Evolutionary conservation across 768 basidiomycete genomes (phyloP), one percentile per base, ranked within the genome.

Genomic region (Termitomyces sp.): DNA sequence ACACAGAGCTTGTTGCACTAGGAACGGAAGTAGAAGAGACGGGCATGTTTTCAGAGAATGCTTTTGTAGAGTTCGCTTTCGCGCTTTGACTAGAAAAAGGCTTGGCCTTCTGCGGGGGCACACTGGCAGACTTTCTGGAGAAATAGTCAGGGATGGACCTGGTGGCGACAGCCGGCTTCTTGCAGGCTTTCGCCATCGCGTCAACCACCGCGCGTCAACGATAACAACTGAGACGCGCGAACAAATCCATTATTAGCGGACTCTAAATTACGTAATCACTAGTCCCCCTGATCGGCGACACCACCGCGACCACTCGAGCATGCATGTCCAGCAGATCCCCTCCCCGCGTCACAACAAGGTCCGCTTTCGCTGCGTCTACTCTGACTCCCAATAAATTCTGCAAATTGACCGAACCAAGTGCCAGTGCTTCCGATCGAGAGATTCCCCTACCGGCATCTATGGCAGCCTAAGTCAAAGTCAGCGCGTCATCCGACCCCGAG

Each of bases 261-360:
- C 54, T 62, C 54, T n/a, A 3, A 59, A 58, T 40, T 23, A 50
- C 31, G 23, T 23, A 35, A 57, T 38, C 45, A 62, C 9, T 54
- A 7, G 26, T 19, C 1, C 55, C 37, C 10, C 70, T 35, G 35
- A 14, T 68, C 7, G 80, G 69, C 31, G 84, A 86, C 40, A 87
- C 68, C 38, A 85, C 67, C 12, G 77, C 84, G 8, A 77, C 73
- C 7, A 84, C 83, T 63, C 75, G 78, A 5, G 78, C 71, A 44
- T 69, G 68, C 42, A 72, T 63, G 60, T 76, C 77, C 49, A 82
- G 73, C 55, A 82, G 60, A 43, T 83, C 83, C 10, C 82, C 83
- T 14, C 83, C 82, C 15, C 63, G 61, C 28, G 74, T 75, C 17
- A 76, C 82, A n/a, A 89, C 84, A 55, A 87, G 62, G 60, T 89